phyloP scores from a whole-genome alignment of 768 basidiomycete genomes.

The Boletus pseudopeckii region DNA sequence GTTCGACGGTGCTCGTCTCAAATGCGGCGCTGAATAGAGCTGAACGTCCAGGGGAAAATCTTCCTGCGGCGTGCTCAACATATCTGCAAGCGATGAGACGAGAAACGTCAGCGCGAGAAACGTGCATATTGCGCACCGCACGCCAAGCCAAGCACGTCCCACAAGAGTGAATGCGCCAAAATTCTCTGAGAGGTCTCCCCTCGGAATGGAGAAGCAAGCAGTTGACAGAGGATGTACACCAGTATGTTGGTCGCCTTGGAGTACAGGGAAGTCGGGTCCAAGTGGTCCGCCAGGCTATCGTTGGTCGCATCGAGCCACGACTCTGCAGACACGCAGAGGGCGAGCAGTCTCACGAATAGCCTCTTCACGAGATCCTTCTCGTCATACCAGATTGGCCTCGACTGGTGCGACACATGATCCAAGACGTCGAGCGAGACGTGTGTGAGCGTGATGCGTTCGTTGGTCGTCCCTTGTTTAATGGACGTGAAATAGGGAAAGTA shows the following conservation, averaged over 20 bases:
- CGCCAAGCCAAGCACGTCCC: constrained; percentile 17
- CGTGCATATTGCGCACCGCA: neutral
- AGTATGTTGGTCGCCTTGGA: constrained; percentile 43
- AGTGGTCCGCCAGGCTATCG: constrained; percentile 36
- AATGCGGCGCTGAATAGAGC: constrained; percentile 39
- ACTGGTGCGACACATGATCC: constrained; percentile 45
- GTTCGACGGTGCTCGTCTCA: constrained; percentile 31
- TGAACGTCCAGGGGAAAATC: constrained; percentile 37
- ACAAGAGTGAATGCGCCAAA: constrained; percentile 19
- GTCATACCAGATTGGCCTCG: constrained; percentile 49
- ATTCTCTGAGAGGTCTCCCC: constrained; percentile 20
- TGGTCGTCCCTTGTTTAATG: constrained; percentile 50
- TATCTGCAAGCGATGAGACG: constrained; percentile 28
- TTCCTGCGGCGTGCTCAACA: constrained; percentile 33
- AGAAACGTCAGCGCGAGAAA: neutral
- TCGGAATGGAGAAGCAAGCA: constrained; percentile 21
- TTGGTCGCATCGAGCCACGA: constrained; percentile 53
- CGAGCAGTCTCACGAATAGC: constrained; percentile 49
- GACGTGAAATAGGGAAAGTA: constrained; percentile 53
- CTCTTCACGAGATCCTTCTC: constrained; percentile 45
- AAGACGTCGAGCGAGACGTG: constrained; percentile 55
- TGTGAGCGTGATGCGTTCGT: constrained; percentile 55
- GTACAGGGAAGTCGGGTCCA: constrained; percentile 48
- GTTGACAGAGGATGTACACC: constrained; percentile 41
- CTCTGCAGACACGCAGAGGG: constrained; percentile 54